Percentiles rank a stretch among this genome's conserved stretches.
Evolutionary conservation across 352 stramenopile genomes (phyloP).

Genomic region (Nothophytophthora sp.): DNA sequence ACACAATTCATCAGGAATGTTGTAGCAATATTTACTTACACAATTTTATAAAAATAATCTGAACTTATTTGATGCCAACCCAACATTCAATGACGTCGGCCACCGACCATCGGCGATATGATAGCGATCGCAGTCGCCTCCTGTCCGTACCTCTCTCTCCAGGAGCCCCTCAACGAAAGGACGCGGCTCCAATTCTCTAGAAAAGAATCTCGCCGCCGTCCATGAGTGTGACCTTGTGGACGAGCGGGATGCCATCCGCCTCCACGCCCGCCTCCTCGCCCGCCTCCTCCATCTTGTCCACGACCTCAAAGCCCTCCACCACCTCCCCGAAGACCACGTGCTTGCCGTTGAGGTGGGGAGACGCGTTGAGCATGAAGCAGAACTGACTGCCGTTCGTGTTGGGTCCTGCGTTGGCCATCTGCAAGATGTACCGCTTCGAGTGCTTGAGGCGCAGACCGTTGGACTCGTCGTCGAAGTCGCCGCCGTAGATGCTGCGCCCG

Average conservation of each 20-base stretch:
- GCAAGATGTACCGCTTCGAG: conserved; percentile 80
- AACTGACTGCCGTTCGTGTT: conserved; percentile 99
- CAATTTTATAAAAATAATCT: too few relatives aligned
- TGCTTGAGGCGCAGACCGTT: conserved; percentile 78
- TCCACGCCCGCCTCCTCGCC: conserved; percentile 62
- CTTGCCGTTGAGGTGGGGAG: conserved; percentile 78
- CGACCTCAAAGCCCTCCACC: conserved; percentile 79
- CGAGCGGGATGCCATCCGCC: conserved; percentile 56
- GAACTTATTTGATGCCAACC: too few relatives aligned
- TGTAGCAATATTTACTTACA: too few relatives aligned
- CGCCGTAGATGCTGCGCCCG: conserved; percentile 97
- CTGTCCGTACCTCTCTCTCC: too few relatives aligned
- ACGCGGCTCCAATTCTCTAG: too few relatives aligned
- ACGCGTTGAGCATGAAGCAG: conserved; percentile 95
- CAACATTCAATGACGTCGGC: too few relatives aligned
- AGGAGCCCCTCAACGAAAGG: too few relatives aligned
- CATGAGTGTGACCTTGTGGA: conserved; percentile 77
- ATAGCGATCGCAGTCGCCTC: too few relatives aligned
- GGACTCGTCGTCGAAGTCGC: conserved; percentile 98
- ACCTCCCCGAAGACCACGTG: conserved; percentile 89
- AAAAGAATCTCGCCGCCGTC: conserved; percentile 76
- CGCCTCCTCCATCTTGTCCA: conserved; percentile 84
- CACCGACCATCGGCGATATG: too few relatives aligned
- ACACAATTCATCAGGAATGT: too few relatives aligned
- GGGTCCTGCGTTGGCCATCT: conserved; percentile 98